phyloP scores from a whole-genome alignment of 352 stramenopile genomes.

The Hyaloperonospora brassicae region DNA sequence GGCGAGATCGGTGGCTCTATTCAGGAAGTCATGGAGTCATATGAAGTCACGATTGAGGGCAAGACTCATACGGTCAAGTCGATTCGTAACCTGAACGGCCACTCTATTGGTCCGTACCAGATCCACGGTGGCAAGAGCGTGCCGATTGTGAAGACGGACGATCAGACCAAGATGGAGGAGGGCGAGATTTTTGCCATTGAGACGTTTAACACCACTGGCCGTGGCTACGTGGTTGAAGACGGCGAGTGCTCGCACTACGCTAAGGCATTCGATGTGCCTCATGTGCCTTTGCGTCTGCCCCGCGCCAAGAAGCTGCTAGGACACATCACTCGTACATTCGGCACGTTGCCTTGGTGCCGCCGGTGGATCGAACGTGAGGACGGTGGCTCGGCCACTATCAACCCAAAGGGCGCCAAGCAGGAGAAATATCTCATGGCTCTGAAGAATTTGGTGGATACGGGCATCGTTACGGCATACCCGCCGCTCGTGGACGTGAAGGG shows the following conservation, averaged over 20 bases:
- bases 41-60: constrained; percentile 92
- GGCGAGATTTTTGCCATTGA: constrained; percentile 97
- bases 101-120: constrained; percentile 96
- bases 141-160: constrained; percentile 91
- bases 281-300: constrained; percentile 88
- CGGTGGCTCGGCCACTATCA: constrained; percentile 89
- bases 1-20: constrained; percentile 20
- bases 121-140: constrained; percentile 96
- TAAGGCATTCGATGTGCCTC: constrained; percentile 92
- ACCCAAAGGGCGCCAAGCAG: constrained; percentile 92
- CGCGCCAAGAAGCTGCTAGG: constrained; percentile 92
- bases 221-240: constrained; percentile 88
- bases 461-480: constrained; percentile 93
- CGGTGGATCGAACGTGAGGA: constrained; percentile 96
- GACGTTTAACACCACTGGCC: constrained; percentile 90
- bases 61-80: constrained; percentile 92
- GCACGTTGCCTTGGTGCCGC: constrained; percentile 97
- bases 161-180: constrained; percentile 96
- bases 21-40: constrained; percentile 25
- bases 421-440: constrained; percentile 96
- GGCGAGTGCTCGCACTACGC: constrained; percentile 97
- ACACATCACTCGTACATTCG: constrained; percentile 99
- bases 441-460: constrained; percentile 96
- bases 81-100: constrained; percentile 97
- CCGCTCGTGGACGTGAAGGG: constrained; percentile 94